Percentiles rank a stretch among this genome's conserved stretches.
These are phyloP conservation scores for Centaurea solstitialis DNA, from an alignment of 129 eudicot genomes.

Conservation along the genomic window DNA sequence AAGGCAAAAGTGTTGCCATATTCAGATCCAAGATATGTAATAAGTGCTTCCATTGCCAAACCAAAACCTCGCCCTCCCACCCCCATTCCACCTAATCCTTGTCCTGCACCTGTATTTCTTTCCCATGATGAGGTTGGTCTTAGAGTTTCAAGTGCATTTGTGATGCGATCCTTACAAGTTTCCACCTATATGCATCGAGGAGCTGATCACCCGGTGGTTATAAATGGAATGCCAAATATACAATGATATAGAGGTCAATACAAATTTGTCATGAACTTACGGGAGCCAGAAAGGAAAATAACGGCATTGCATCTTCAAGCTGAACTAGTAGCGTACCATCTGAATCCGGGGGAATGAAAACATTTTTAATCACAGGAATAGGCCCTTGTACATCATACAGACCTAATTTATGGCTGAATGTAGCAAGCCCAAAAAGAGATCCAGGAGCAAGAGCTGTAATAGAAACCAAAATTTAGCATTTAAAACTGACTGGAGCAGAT, in stretches of 20 bases:
- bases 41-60: constrained; percentile 86
- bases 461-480: constrained; percentile 3
- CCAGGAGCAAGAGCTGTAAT: constrained; percentile 90
- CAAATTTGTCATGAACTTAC: constrained; percentile 44
- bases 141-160: constrained; percentile 88
- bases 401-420: constrained; percentile 95
- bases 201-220: not conserved
- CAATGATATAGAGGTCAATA: not conserved
- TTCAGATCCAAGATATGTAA: constrained; percentile 87
- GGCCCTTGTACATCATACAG: constrained; percentile 98
- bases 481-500: not conserved
- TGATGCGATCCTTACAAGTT: constrained; percentile 88
- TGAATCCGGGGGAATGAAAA: constrained; percentile 66
- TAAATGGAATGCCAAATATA: constrained; percentile 10
- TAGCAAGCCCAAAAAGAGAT: constrained; percentile 93
- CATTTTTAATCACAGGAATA: constrained; percentile 91
- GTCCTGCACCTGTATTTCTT: constrained; percentile 69
- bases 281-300: constrained; percentile 92
- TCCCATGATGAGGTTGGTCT: constrained; percentile 94
- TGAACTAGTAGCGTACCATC: constrained; percentile 64
- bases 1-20: constrained; percentile 88
- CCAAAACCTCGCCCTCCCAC: constrained; percentile 96
- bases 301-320: constrained; percentile 95
- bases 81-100: constrained; percentile 72
- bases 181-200: constrained; percentile 61